Evolutionary conservation across 2,329 filamentous ascomycete genomes (phyloP), one percentile per base, ranked within the genome.

Genomic region (Trichoderma sp.): DNA sequence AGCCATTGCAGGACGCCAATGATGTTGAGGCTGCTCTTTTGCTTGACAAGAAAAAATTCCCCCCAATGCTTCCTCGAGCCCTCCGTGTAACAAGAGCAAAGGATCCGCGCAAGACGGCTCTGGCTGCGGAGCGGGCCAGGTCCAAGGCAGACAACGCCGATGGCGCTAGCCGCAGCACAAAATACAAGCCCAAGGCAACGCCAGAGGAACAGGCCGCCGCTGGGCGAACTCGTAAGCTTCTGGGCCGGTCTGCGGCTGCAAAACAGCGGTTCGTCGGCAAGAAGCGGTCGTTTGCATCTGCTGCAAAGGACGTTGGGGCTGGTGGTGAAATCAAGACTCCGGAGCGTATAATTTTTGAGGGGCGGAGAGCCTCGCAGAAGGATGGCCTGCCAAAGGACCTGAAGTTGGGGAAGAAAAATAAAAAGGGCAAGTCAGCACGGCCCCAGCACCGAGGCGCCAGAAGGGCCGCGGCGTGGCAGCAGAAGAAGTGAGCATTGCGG

Each of bases 1-100:
- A 28, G 18, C 26, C 21, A 21, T 54, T 32, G 13, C 74, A 90
- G 83, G 93, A 98, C 75, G 88, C 86, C 71, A 97, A 96, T 75
- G 85, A 90, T 55, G 95, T 99, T 56, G 96, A 99, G 80, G 87
- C 91, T n/a, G 96, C 96, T 1, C 86, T 99, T 14, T 86, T 96
- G 49, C 88, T 95, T 70, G 87, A 97, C 77, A 94, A 89, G 71
- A 97, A 98, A 84, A 96, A 92, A 75, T 98, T 94, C 76, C 94
- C 95, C 18, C 95, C 95, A 21, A 90, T 97, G 87, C 88, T 98
- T n/a, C 95, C 95, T 11, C 90, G 96, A 56, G 87, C 90, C 73
- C 84, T 99, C 39, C 91, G 96, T 66, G 94, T 99, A 58, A 91
- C 89, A 59, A 90, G 96, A 70, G 96, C 96, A 76, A 95, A 94